These are phyloP conservation scores for Helicosporidium sp. DNA, from an alignment of 139 green algal species.

Conservation along the genomic window DNA sequence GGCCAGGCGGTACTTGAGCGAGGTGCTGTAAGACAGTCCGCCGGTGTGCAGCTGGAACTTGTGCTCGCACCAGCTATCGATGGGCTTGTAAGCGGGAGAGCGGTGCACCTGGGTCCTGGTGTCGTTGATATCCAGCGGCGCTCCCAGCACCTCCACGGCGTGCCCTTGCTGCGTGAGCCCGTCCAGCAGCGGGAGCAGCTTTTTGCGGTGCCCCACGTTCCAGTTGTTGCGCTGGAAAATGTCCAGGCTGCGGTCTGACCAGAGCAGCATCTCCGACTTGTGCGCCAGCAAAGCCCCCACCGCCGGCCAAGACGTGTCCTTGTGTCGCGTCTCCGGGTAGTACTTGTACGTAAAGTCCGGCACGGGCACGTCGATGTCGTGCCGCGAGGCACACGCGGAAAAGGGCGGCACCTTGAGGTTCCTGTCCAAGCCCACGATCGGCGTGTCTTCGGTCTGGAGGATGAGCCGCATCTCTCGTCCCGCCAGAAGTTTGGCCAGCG, in stretches of 20 bases:
- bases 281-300: conserved; percentile 7
- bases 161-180: not conserved
- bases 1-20: conserved; percentile 22
- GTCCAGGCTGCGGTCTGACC: conserved; percentile 5
- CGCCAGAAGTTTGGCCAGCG: conserved; percentile 4
- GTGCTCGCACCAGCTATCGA: conserved; percentile 17
- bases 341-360: conserved; percentile 13
- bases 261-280: conserved; percentile 10
- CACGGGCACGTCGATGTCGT: not conserved
- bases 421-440: conserved; percentile 1
- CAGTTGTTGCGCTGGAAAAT: conserved; percentile 17
- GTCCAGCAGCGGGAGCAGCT: conserved; percentile 15
- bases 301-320: conserved; percentile 12
- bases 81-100: conserved; percentile 6
- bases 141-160: conserved; percentile 2
- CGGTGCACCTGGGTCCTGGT: not conserved
- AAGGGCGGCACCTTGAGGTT: conserved; percentile 16
- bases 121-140: not conserved
- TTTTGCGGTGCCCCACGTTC: conserved; percentile 10
- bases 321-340: conserved; percentile 19
- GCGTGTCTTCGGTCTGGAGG: conserved; percentile 20
- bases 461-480: conserved; percentile 6
- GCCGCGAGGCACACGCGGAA: not conserved
- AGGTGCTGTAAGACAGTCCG: conserved; percentile 12
- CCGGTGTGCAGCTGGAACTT: conserved; percentile 17